These are phyloP conservation scores for Aspergillus quadricinctus DNA, from an alignment of 2,329 filamentous ascomycete species.

Conservation along the genomic window DNA sequence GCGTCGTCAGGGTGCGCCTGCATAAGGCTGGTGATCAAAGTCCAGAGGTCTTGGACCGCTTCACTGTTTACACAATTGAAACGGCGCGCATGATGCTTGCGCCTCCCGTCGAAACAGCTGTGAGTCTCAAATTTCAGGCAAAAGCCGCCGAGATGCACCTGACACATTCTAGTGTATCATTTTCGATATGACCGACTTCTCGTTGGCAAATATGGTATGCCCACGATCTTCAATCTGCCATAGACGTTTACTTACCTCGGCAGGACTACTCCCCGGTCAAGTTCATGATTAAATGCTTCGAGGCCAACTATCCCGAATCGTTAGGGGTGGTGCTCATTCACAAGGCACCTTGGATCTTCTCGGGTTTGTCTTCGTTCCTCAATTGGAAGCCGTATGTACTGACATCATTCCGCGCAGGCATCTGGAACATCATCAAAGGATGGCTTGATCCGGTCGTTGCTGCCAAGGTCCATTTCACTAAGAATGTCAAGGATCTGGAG, in stretches of 20 bases:
- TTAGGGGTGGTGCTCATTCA: slow-evolving; percentile 88
- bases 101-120: slow-evolving; percentile 83
- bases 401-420: slow-evolving; percentile 49
- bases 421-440: slow-evolving; percentile 91
- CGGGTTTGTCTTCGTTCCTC: slow-evolving; percentile 52
- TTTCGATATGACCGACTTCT: slow-evolving; percentile 95
- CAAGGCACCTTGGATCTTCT: slow-evolving; percentile 96
- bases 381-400: neutral
- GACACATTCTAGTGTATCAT: slow-evolving; percentile 66
- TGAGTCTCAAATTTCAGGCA: slow-evolving; percentile 47
- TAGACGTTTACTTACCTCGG: slow-evolving; percentile 1
- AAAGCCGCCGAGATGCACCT: slow-evolving; percentile 15
- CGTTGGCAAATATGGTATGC: slow-evolving; percentile 84
- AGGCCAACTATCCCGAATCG: slow-evolving; percentile 95
- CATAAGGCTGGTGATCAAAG: slow-evolving; percentile 80
- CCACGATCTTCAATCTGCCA: neutral
- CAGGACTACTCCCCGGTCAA: slow-evolving; percentile 92
- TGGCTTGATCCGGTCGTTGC: slow-evolving; percentile 98
- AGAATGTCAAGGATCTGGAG: slow-evolving; percentile 71
- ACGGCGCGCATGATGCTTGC: slow-evolving; percentile 79
- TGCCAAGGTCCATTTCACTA: slow-evolving; percentile 88
- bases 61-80: slow-evolving; percentile 92
- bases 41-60: slow-evolving; percentile 76
- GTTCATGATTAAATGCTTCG: slow-evolving; percentile 99
- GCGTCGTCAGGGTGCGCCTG: slow-evolving; percentile 74